Base-by-base conservation (phyloP, 805 yeast species). In the Monosporozyma aquatica region DNA sequence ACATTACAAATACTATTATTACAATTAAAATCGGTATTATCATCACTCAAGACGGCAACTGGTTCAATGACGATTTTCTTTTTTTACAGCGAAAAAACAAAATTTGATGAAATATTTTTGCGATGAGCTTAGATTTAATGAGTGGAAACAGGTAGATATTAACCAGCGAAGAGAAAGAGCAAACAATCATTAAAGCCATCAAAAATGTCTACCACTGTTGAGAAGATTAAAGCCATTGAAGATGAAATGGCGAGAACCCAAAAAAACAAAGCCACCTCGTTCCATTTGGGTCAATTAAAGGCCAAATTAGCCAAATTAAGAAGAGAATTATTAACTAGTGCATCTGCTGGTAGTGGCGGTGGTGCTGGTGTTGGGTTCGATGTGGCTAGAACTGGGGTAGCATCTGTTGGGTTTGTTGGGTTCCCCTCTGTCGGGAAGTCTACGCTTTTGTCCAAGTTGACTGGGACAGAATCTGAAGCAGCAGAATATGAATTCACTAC, bases 401-500 rank as follows among this genome's bases (percentile, higher is more conserved):
- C 96, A 3, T 78, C 95, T 7, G 94, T 92, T 41, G 99, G 98
- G 8, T 92, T 89, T 61, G 95, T 92, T 35, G 99, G 99, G 3
- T 92, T 92, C 61, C 99, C 99, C 1, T 89, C 97, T 1, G 98
- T 92, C 24, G 75, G 74, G 47, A 84, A 84, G 56, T 78, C 86
- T 7, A 92, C 99, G 1, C 67, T 92, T 45, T 73, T 92, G 52
- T 78, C 86, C 23, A 83, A 86, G 62, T 68, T 92, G 39, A 92
- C 98, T 0, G 97, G 98, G 49, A 89, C 96, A 3, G 95, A 87
- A 59, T 83, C 95, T 1, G 98, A 90, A 65, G 96, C 82, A n/a
- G 97, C 97, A 9, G 97, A 87, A 5, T 90, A 90, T 60, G 98
- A 92, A 66, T 92, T 92, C 70, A 92, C 98, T 22, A 92, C 98